Base-by-base conservation (phyloP, 2,329 filamentous ascomycete genomes). In the Trichoderma asperellum region DNA sequence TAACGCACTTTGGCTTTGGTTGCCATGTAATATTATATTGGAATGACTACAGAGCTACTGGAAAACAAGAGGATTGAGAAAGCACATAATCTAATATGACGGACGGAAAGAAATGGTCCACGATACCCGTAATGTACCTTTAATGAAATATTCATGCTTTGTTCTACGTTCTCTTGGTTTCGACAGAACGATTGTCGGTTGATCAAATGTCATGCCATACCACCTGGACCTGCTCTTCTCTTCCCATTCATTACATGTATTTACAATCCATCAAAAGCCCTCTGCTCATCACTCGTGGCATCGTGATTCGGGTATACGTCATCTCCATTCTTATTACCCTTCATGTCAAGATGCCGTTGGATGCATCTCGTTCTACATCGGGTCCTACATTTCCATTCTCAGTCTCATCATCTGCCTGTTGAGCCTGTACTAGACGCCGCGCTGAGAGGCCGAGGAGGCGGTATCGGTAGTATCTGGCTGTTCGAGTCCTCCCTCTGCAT, bases 341-440 rank as follows among this genome's bases (percentile, higher is more conserved):
- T 16, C 5, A 16, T 37, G 37, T 58, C 40, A 56, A 47, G 24
- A 24, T 24, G 2, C 24, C 24, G 24, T 24, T 24, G 24, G 24
- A 24, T 24, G 24, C 24, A 34, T 43, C 10, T 34, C 37, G 52
- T 34, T 12, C 53, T n/a, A 21, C 24, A 24, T 32, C 18, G 4
- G 4, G 11, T 21, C 21, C 18, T 27, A 12, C 12, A 3, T 18
- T 58, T 12, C n/a, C 18, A 40, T 32, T 5, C 40, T 16, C 14
- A 18, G 10, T 12, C 18, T 29, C 21, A 27, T 76, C 73, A 80
- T 69, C 80, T 75, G 24, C 81, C 81, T 16, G 81, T 82, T 6
- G 81, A 82, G 27, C 81, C 81, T 14, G 81, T 83, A 74, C 81
- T 83, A 11, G 81, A 82, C 14, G 80, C 81, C 5, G 79, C 79